Conservation (phyloP, 2,329 filamentous ascomycete species). For the Botrytis sinoallii region DNA sequence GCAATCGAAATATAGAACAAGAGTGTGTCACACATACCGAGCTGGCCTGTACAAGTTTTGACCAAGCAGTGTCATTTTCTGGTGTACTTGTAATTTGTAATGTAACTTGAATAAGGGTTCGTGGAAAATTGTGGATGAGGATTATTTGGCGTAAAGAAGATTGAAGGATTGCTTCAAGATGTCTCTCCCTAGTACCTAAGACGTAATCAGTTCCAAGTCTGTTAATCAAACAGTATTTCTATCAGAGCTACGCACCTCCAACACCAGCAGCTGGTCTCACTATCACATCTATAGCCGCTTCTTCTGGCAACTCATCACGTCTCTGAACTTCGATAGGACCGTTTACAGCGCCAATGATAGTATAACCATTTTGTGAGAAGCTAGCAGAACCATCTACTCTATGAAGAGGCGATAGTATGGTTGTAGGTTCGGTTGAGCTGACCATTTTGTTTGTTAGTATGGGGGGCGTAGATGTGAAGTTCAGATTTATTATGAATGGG, state of each 20-base stretch:
- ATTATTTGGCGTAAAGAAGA: slow-evolving; percentile 71
- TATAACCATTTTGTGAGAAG: slow-evolving; percentile 73
- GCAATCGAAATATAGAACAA: slow-evolving; percentile 20
- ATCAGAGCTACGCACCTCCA: slow-evolving; percentile 56
- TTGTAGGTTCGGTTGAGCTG: slow-evolving; percentile 45
- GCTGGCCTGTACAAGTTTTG: slow-evolving; percentile 57
- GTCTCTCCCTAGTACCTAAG: slow-evolving; percentile 67
- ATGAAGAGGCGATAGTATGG: slow-evolving; percentile 54
- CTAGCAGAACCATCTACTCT: slow-evolving; percentile 78
- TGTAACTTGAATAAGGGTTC: slow-evolving; percentile 75
- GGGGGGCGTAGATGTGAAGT: background rate
- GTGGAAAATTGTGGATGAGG: slow-evolving; percentile 70
- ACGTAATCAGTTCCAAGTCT: slow-evolving; percentile 17
- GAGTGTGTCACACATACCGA: slow-evolving; percentile 45
- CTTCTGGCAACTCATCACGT: slow-evolving; percentile 86
- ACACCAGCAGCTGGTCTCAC: slow-evolving; percentile 82
- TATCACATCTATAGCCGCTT: slow-evolving; percentile 85
- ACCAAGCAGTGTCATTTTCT: slow-evolving; percentile 61
- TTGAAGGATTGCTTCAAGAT: slow-evolving; percentile 75
- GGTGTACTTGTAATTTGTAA: slow-evolving; percentile 73
- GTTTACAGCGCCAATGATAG: slow-evolving; percentile 81
- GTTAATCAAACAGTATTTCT: background rate
- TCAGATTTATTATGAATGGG: background rate
- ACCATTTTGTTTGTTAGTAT: slow-evolving; percentile 35
- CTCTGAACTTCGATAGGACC: slow-evolving; percentile 87